Percentiles rank a stretch among this genome's conserved stretches.
Evolutionary conservation across 2,329 filamentous ascomycete genomes (phyloP).

Genomic region (Verticillium alfalfae): DNA sequence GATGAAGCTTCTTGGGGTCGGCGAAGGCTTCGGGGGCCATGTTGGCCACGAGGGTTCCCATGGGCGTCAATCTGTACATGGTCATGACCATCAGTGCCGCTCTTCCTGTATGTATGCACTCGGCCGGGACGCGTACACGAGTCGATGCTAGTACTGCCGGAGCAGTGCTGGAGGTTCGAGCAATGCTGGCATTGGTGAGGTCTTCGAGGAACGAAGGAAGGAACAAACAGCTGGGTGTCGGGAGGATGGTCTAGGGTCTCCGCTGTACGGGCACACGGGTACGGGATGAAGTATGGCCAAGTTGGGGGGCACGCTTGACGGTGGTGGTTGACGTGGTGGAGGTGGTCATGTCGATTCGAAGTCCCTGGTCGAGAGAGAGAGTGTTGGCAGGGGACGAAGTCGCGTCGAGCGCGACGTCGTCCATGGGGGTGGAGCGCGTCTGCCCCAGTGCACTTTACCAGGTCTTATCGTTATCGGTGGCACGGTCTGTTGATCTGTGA

Average conservation of each 20-base stretch:
- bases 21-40: conserved; percentile 37
- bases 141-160: not conserved
- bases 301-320: not conserved
- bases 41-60: conserved; percentile 35
- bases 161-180: not conserved
- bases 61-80: conserved; percentile 13
- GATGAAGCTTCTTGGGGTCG: conserved; percentile 44
- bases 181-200: not conserved
- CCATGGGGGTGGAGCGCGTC: conserved; percentile 11
- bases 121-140: not conserved
- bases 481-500: not conserved
- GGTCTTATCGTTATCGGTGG: conserved; percentile 6
- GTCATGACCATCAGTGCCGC: not conserved
- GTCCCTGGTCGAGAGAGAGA: not conserved
- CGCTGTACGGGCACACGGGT: too few species aligned
- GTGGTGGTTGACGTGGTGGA: not conserved
- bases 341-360: not conserved
- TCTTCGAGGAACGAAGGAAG: not conserved
- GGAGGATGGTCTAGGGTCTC: too few species aligned
- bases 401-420: conserved; percentile 1
- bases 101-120: not conserved
- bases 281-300: too few species aligned
- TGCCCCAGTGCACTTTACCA: conserved; percentile 4
- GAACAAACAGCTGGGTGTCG: not conserved
- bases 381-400: not conserved